A percentile compares a stretch with the other conserved stretches of the same genome.
phyloP scores from a whole-genome alignment of 352 stramenopile species.

The Saprolegnia parasitica region DNA sequence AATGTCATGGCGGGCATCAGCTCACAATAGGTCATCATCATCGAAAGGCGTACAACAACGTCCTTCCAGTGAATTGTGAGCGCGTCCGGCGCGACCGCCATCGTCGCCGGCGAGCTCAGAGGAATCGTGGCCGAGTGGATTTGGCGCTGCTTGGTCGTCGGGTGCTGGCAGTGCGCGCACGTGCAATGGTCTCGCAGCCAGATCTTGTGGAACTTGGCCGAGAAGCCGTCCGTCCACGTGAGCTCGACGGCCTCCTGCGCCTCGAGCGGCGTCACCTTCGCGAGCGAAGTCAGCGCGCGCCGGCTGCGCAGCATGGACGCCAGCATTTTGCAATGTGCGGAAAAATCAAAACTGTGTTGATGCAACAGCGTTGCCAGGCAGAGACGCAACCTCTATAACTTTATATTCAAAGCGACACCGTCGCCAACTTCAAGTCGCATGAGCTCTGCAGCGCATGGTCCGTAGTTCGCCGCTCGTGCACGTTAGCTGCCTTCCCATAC shows the following conservation, averaged over 20 bases:
- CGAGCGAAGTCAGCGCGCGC: not conserved
- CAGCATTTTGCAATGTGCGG: not conserved
- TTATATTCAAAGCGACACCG: not conserved
- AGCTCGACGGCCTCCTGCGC: constrained; percentile 43
- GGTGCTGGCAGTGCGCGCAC: constrained; percentile 59
- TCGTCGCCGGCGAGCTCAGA: constrained; percentile 34
- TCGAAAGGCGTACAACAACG: constrained; percentile 44
- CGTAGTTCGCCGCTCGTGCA: too few species aligned
- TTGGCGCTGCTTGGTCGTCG: constrained; percentile 67
- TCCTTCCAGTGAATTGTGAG: constrained; percentile 59
- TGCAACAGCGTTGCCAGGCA: not conserved
- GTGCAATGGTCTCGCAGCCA: constrained; percentile 83
- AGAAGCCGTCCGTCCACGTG: constrained; percentile 71
- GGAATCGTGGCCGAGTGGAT: constrained; percentile 76
- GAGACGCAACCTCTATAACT: not conserved
- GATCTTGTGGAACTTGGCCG: constrained; percentile 77
- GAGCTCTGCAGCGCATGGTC: too few species aligned
- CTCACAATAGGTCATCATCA: too few species aligned
- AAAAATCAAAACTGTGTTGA: not conserved
- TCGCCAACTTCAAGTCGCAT: not conserved
- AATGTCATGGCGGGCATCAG: too few species aligned
- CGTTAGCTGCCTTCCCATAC: too few species aligned
- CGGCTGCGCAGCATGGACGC: not conserved
- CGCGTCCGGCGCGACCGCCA: constrained; percentile 33
- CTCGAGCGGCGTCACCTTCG: not conserved